Evolutionary conservation across 2,329 filamentous ascomycete species (phyloP), one percentile per base, ranked within the genome.

Genomic region (Stachybotrys echinatus): DNA sequence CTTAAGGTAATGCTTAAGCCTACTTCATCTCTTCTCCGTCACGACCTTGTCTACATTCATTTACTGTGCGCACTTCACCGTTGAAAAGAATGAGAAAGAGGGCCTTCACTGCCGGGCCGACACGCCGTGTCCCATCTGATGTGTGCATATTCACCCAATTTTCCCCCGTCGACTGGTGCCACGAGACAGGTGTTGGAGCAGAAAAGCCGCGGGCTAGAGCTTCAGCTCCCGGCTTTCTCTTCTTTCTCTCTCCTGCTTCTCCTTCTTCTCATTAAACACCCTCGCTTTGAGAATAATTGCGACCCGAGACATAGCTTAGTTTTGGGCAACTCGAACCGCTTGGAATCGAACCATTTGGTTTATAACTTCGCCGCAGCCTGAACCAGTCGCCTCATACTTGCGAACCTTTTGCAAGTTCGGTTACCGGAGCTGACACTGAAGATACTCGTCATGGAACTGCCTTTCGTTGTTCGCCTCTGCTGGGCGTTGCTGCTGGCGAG

Each of bases 211-310:
- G 14, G 5, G 10, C 27, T 14, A 34, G 27, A 8, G 14, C 27
- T 34, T 14, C 27, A 34, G 10, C 27, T 34, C 27, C 27, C 3
- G 14, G 3, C 27, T 55, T 54, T 34, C 56, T 47, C 5, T 53
- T 54, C n/a, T 52, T 46, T 42, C 53, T 55, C 23, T 54, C 54
- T 59, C 55, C 23, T 57, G 52, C 19, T 43, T 44, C 14, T 52
- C 51, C 17, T 48, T 49, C 27, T 34, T 34, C 14, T 14, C 10
- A 8, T 34, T 34, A 34, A 14, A 34, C 10, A 5, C 27, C 10
- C 14, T 34, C 27, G 27, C 27, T 34, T 34, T 34, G 10, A 10
- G 14, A 31, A 34, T 34, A 10, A 34, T 34, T 34, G n/a, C n/a
- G n/a, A n/a, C n/a, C n/a, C n/a, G n/a, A n/a, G n/a, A n/a, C n/a